Conservation (phyloP, 1,284 basidiomycete species). For the Puccinia polysora region DNA sequence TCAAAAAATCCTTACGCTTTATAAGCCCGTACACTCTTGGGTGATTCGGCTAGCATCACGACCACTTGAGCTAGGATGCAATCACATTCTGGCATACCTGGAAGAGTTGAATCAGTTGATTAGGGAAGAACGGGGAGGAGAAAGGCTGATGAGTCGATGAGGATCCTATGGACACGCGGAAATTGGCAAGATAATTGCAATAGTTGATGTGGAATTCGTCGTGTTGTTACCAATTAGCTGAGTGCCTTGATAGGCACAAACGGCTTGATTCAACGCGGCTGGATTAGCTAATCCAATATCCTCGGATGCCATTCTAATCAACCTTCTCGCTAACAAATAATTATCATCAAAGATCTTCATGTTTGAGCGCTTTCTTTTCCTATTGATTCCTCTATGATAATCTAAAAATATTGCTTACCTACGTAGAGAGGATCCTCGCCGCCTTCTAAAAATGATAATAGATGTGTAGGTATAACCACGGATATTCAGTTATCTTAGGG, state of each 20-base stretch:
- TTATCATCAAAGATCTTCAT: background rate
- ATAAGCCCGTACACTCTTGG: slow-evolving; percentile 75
- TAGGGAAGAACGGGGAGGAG: no score
- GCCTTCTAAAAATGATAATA: slow-evolving; percentile 62
- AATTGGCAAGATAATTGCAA: background rate
- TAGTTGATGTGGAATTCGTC: slow-evolving; percentile 50
- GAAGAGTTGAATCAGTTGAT: no score
- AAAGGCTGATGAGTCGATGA: no score
- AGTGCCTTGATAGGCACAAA: slow-evolving; percentile 72
- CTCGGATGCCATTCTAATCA: slow-evolving; percentile 78
- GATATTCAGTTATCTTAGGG: no score
- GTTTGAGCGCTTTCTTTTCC: background rate
- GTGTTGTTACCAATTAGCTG: slow-evolving; percentile 64
- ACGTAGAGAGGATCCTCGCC: slow-evolving; percentile 85
- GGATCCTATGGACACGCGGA: background rate
- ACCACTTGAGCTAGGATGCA: slow-evolving; percentile 67
- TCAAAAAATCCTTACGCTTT: slow-evolving; percentile 61
- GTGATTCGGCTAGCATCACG: slow-evolving; percentile 73
- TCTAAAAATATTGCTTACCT: slow-evolving; percentile 68
- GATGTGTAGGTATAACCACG: slow-evolving; percentile 40
- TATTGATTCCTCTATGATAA: background rate
- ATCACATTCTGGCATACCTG: slow-evolving; percentile 46
- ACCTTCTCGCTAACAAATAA: slow-evolving; percentile 57
- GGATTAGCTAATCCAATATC: slow-evolving; percentile 74
- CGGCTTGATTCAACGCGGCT: slow-evolving; percentile 58